phyloP scores from a whole-genome alignment of 1,284 basidiomycete species.

The Xanthoconium separans region DNA sequence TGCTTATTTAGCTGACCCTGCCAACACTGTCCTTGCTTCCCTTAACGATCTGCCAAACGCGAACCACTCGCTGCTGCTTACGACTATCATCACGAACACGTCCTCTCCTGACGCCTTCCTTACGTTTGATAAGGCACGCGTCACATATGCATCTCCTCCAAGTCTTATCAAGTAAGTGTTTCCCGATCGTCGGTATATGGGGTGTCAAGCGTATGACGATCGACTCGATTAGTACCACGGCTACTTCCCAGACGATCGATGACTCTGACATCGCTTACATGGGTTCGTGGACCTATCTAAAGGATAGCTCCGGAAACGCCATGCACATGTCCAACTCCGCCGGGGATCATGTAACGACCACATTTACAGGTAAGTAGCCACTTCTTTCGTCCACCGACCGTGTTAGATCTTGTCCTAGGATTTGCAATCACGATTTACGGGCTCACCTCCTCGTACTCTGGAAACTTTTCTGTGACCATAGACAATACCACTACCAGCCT shows the following conservation, averaged over 20 bases:
- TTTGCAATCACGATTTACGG: conserved; percentile 59
- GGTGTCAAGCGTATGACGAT: conserved; percentile 17
- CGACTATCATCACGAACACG: conserved; percentile 37
- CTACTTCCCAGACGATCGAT: conserved; percentile 36
- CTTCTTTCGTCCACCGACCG: conserved; percentile 13
- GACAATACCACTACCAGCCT: conserved; percentile 46
- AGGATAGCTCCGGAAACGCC: conserved; percentile 27
- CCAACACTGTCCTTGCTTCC: conserved; percentile 41
- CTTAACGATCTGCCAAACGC: conserved; percentile 42
- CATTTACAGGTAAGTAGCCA: conserved; percentile 46
- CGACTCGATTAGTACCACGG: conserved; percentile 36
- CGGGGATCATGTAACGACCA: conserved; percentile 45
- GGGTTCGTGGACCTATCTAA: conserved; percentile 49
- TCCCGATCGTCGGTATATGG: conserved; percentile 8
- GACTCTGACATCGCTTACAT: conserved; percentile 44
- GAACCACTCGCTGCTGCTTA: conserved; percentile 48
- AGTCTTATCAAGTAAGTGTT: conserved; percentile 31
- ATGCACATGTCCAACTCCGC: conserved; percentile 46
- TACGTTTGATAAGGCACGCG: conserved; percentile 48
- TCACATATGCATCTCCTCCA: conserved; percentile 38
- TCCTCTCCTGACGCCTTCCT: conserved; percentile 40
- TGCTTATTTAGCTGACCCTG: conserved; percentile 23
- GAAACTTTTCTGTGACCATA: conserved; percentile 58
- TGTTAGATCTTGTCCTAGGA: conserved; percentile 37
- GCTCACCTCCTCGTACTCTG: conserved; percentile 49